A percentile compares a stretch with the other conserved stretches of the same genome.
Evolutionary conservation across 495 filamentous ascomycete species (phyloP).

Genomic region (Aspergillus sclerotiicarbonarius): DNA sequence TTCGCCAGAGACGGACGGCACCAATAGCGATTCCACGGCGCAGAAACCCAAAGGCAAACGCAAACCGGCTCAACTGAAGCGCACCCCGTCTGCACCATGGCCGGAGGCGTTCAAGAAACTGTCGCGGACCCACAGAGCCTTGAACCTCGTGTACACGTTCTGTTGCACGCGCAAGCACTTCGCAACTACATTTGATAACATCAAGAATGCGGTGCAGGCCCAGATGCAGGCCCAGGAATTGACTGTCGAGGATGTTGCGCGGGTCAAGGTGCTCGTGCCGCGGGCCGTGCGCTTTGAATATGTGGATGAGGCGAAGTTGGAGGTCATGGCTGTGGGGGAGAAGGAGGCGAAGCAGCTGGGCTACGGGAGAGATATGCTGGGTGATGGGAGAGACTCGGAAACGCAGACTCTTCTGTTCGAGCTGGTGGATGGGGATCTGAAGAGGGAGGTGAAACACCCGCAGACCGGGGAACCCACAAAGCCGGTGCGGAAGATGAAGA

Average conservation of each 20-base stretch:
- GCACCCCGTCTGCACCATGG: constrained; percentile 57
- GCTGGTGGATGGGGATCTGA: constrained; percentile 88
- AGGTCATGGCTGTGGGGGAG: constrained; percentile 72
- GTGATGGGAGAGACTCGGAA: constrained; percentile 34
- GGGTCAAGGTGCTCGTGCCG: constrained; percentile 75
- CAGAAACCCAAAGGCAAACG: constrained; percentile 7
- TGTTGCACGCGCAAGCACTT: constrained; percentile 89
- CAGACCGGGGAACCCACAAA: constrained; percentile 71
- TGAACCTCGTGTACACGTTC: constrained; percentile 94
- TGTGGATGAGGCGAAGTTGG: constrained; percentile 76
- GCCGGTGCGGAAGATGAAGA: constrained; percentile 58
- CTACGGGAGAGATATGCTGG: constrained; percentile 23
- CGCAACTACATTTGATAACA: constrained; percentile 84
- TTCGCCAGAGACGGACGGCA: background rate
- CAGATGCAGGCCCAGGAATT: constrained; percentile 66
- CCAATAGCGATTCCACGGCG: too few species aligned
- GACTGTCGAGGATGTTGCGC: constrained; percentile 72
- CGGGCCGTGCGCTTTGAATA: constrained; percentile 78
- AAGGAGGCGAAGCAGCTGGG: constrained; percentile 21
- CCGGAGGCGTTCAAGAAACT: constrained; percentile 71
- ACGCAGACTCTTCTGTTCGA: constrained; percentile 82
- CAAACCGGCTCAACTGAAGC: constrained; percentile 12
- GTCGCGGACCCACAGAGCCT: constrained; percentile 72
- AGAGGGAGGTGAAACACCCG: constrained; percentile 66
- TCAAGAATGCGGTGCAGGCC: constrained; percentile 78